Conservation (phyloP, 768 basidiomycete species). For the Paxillus ammoniavirescens region DNA sequence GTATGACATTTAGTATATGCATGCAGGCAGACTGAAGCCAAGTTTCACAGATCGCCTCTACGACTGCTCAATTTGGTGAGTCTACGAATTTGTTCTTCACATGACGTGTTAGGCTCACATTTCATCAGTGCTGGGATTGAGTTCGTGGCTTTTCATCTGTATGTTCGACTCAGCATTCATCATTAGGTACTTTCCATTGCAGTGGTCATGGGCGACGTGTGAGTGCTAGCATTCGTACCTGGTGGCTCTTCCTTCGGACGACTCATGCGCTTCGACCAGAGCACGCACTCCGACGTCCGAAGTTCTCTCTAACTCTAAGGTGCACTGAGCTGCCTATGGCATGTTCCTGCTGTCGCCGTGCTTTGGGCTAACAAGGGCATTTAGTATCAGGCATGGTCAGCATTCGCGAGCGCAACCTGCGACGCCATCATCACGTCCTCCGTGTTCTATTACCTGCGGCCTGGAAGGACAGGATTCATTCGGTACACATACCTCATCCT, state of each 20-base stretch:
- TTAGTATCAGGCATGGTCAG: constrained; percentile 9
- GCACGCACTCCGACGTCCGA: constrained; percentile 6
- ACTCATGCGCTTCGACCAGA: constrained; percentile 3
- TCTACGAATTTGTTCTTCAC: too few species aligned
- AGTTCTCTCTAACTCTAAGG: constrained; percentile 5
- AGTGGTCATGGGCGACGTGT: constrained; percentile 9
- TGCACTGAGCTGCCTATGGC: neutral
- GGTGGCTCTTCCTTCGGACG: neutral
- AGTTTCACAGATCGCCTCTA: too few species aligned
- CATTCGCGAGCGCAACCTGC: constrained; percentile 18
- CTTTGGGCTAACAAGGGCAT: neutral
- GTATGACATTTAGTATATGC: too few species aligned
- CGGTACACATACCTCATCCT: constrained; percentile 7
- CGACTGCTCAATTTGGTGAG: too few species aligned
- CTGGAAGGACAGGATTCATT: constrained; percentile 3
- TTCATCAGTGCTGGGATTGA: too few species aligned
- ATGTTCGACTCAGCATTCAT: too few species aligned
- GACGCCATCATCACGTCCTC: constrained; percentile 18
- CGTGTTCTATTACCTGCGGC: constrained; percentile 15
- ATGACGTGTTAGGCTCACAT: too few species aligned
- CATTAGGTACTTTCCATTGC: neutral
- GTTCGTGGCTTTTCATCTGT: too few species aligned
- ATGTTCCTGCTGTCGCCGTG: too few species aligned
- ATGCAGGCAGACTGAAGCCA: too few species aligned
- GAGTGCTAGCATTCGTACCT: neutral